These are phyloP conservation scores for Jatropha multifida DNA, from an alignment of 441 rosid genomes.

Conservation along the genomic window DNA sequence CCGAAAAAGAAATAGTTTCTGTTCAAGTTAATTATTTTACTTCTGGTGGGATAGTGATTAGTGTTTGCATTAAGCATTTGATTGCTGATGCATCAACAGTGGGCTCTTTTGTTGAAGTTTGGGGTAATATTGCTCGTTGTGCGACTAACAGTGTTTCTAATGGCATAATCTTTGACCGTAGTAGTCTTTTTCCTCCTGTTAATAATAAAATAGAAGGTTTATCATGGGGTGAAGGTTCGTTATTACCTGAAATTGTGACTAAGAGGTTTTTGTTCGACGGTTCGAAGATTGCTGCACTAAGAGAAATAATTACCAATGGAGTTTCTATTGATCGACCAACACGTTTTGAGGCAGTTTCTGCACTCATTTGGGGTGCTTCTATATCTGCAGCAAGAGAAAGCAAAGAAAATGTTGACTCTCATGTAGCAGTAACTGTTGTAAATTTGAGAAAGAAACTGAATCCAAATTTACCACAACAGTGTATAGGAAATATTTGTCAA, in stretches of 20 bases:
- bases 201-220: neutral
- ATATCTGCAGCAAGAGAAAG: neutral
- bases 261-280: conserved; percentile 31
- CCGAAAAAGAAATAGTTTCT: neutral
- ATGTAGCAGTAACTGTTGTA: neutral
- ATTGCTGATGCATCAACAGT: conserved; percentile 22
- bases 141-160: no score
- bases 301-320: neutral
- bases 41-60: conserved; percentile 27
- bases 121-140: conserved; percentile 19
- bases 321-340: neutral
- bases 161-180: conserved; percentile 7
- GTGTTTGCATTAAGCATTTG: conserved; percentile 15
- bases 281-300: conserved; percentile 21
- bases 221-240: neutral
- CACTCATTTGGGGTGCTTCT: neutral
- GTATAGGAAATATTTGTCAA: neutral
- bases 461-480: neutral
- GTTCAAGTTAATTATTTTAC: conserved; percentile 23
- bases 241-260: neutral
- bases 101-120: neutral
- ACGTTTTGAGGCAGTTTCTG: neutral
- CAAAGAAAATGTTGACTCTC: neutral
- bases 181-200: conserved; percentile 19
- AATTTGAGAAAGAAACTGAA: neutral